Evolutionary conservation across 805 yeast genomes (phyloP), one percentile per base, ranked within the genome.

Genomic region (Saturnispora galanensis): DNA sequence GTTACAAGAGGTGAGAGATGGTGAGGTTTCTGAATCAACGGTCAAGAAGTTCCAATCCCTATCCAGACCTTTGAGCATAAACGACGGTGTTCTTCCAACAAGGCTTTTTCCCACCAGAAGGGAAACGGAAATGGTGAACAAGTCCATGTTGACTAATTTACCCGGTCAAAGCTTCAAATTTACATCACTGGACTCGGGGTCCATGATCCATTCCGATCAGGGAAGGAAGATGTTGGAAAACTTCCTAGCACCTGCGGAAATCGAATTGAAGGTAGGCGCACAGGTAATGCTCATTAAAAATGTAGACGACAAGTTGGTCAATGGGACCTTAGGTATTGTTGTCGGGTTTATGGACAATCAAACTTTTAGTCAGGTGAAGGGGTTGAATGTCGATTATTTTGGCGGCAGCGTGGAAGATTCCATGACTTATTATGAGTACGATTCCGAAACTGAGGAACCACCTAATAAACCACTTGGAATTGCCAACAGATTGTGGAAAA

Each of bases 281-380:
- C 93, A 84, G 61, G 94, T 84, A 1, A 84, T 84, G 90, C 76
- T 84, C 70, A 70, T 84, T 39, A 84, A 84, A 56, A 84, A 84
- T 56, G 70, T 79, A 46, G 90, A 82, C 56, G 81, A 75, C 28
- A 70, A 77, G 0, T 65, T 84, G 39, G 93, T 84, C 10, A 84
- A 84, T 62, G 94, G 94, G 0, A 77, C 88, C 0, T 63, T 84
- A 30, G 94, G 94, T 0, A 79, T 69, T 52, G 82, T 84, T 1
- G 49, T 63, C 9, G 67, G 59, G 17, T 63, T 63, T 39, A 61
- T 74, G 30, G 78, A 74, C 54, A 68, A 71, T 15, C 70, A 68
- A 31, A 74, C 81, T 0, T 75, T 37, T 33, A 37, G 41, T 5
- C 38, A 37, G 31, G 45, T 42, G 3, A 36, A 42, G n/a, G 45